These are phyloP conservation scores for Phytophthora sp. DNA, from an alignment of 352 stramenopile genomes.

Conservation along the genomic window DNA sequence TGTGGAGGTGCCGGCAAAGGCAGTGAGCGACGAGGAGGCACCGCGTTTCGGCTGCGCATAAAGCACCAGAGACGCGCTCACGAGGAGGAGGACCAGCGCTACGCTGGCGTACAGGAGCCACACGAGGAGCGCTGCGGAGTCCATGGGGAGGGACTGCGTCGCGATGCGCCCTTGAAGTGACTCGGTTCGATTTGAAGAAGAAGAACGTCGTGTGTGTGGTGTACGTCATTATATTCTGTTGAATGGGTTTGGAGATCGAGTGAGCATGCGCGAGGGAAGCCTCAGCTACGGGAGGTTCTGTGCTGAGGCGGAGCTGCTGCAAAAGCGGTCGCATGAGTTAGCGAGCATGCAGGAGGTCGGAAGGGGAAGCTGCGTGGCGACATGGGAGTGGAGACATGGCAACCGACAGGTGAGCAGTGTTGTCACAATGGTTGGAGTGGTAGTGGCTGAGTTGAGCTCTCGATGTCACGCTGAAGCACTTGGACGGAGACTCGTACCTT, in stretches of 20 bases:
- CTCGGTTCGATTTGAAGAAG: conserved; percentile 24
- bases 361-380: conserved; percentile 8
- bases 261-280: conserved; percentile 31
- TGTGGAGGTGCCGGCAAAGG: conserved; percentile 61
- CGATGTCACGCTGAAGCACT: conserved; percentile 44
- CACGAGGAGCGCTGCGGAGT: conserved; percentile 48
- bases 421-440: not conserved
- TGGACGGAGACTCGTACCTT: conserved; percentile 70
- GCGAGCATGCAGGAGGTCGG: conserved; percentile 11
- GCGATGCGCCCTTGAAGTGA: conserved; percentile 34
- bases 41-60: conserved; percentile 69
- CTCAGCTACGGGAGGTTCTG: conserved; percentile 64
- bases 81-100: conserved; percentile 56
- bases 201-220: conserved; percentile 8
- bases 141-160: conserved; percentile 24
- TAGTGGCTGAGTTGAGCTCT: not conserved
- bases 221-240: conserved; percentile 23
- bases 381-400: conserved; percentile 71
- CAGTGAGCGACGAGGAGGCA: conserved; percentile 54
- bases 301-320: conserved; percentile 50
- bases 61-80: conserved; percentile 61
- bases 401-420: conserved; percentile 43
- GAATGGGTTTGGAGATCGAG: conserved; percentile 6
- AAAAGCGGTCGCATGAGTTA: conserved; percentile 43
- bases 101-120: conserved; percentile 77